Base-by-base conservation (phyloP, 139 green algal genomes). In the Haematococcus sp. region DNA sequence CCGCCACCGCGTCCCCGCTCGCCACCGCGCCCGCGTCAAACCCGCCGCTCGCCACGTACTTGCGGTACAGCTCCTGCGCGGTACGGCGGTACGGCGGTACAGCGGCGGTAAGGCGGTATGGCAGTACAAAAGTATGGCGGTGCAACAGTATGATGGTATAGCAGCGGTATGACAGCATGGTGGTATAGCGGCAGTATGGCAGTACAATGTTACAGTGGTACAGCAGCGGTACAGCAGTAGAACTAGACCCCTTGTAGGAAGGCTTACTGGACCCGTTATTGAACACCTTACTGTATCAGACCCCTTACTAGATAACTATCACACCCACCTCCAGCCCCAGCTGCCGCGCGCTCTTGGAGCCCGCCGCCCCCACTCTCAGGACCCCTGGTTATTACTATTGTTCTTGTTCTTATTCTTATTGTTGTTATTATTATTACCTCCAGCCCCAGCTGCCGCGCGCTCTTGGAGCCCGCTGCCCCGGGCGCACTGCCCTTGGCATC, bases 1-100 rank as follows among this genome's bases (percentile, higher is more conserved):
- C n/a, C 35, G 69, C 70, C 56, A 76, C 70, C 58, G 69, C 19
- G 20, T 65, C 34, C 15, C 23, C 44, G 40, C 70, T 76, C 56
- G 54, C 4, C 43, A 23, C 43, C 25, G 43, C 17, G 54, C 17
- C 27, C 5, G 17, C 54, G 54, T 22, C 54, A 11, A 22, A 61
- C 27, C 17, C 27, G 54, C n/a, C n/a, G n/a, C n/a, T n/a, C n/a
- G n/a, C n/a, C n/a, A 27, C 54, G 54, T 61, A 61, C 54, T 61
- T 61, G 54, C 17, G 27, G 54, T 61, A 61, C 5, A 61, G 22
- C 54, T 61, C 54, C 54, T 61, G 54, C 5, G 44, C 44, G 44
- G 44, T 22, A 15, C 44, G 15, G 44, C 15, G n/a, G n/a, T n/a
- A n/a, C 44, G 15, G 15, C 44, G 15, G 44, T 15, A 54, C 13